Evolutionary conservation across 2,329 filamentous ascomycete species (phyloP).

Genomic region (Ceratocystis alfenasii): DNA sequence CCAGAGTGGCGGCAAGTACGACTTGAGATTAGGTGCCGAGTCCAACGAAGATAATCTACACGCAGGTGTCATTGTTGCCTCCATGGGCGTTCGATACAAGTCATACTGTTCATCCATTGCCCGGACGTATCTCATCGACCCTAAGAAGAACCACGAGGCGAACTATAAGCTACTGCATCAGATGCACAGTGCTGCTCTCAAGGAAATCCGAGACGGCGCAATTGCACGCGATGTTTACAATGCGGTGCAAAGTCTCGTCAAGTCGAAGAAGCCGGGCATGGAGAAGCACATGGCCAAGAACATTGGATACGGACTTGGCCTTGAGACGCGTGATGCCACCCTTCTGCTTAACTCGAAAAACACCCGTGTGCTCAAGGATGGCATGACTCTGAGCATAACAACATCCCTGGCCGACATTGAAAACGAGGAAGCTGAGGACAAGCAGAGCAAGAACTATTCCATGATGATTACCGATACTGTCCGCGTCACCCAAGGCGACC

Average conservation of each 20-base stretch:
- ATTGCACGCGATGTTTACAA: slow-evolving; percentile 80
- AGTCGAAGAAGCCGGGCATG: slow-evolving; percentile 83
- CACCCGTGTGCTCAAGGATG: slow-evolving; percentile 69
- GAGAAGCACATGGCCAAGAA: slow-evolving; percentile 93
- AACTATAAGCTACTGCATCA: slow-evolving; percentile 82
- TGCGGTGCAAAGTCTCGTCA: slow-evolving; percentile 71
- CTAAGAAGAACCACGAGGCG: slow-evolving; percentile 87
- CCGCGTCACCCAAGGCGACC: slow-evolving; percentile 66
- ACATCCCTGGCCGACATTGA: slow-evolving; percentile 83
- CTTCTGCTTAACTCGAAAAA: slow-evolving; percentile 83
- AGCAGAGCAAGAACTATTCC: slow-evolving; percentile 79
- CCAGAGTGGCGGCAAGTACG: slow-evolving; percentile 92
- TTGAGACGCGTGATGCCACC: slow-evolving; percentile 77
- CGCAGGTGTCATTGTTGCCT: slow-evolving; percentile 84
- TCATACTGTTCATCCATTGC: slow-evolving; percentile 89
- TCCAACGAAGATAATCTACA: slow-evolving; percentile 74
- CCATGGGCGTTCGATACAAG: slow-evolving; percentile 86
- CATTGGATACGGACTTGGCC: slow-evolving; percentile 81
- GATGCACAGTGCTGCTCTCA: slow-evolving; percentile 80
- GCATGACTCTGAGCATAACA: slow-evolving; percentile 89
- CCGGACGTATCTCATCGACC: slow-evolving; percentile 90
- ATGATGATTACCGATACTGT: slow-evolving; percentile 88
- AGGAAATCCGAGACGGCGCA: slow-evolving; percentile 78
- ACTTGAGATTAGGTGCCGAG: slow-evolving; percentile 67
- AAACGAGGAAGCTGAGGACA: slow-evolving; percentile 77